Percentiles rank a stretch among this genome's conserved stretches.
Evolutionary conservation across 768 basidiomycete genomes (phyloP).

Genomic region (Hygrocybe punicea): DNA sequence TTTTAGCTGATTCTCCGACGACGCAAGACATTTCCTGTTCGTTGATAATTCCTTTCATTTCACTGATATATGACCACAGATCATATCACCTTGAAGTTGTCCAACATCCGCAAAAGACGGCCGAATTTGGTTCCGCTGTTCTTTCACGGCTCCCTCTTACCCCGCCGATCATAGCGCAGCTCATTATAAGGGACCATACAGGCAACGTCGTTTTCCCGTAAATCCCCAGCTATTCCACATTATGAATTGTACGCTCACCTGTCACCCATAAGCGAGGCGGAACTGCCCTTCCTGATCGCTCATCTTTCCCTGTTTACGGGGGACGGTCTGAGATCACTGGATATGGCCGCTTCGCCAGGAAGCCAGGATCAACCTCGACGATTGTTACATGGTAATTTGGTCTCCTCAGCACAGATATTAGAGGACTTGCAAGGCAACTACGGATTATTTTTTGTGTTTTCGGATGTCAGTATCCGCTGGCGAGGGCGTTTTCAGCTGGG

Average conservation of each 20-base stretch:
- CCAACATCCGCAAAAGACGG: constrained; percentile 78
- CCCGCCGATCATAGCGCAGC: constrained; percentile 78
- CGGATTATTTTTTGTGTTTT: constrained; percentile 87
- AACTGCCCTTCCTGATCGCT: constrained; percentile 84
- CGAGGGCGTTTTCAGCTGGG: constrained; percentile 73
- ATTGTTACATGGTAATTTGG: constrained; percentile 80
- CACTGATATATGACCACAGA: constrained; percentile 31
- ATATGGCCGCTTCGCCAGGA: constrained; percentile 59
- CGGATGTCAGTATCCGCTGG: constrained; percentile 83
- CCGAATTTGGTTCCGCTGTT: constrained; percentile 72
- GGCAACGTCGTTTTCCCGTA: constrained; percentile 77
- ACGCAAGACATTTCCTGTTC: constrained; percentile 40
- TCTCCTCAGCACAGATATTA: constrained; percentile 75
- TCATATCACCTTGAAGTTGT: constrained; percentile 80
- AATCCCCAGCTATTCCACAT: constrained; percentile 34
- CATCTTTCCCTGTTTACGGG: constrained; percentile 72
- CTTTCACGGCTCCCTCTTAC: constrained; percentile 80
- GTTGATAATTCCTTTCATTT: neutral
- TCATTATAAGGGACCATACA: constrained; percentile 68
- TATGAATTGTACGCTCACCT: constrained; percentile 13
- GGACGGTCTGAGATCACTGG: constrained; percentile 61
- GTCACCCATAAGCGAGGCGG: constrained; percentile 59
- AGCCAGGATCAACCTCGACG: constrained; percentile 45
- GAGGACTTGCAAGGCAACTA: constrained; percentile 76
- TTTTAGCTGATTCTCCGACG: constrained; percentile 51